Percentiles rank a stretch among this genome's conserved stretches.
Conservation (phyloP, 108 stramenopile species). For the Nitzschia sp. region DNA sequence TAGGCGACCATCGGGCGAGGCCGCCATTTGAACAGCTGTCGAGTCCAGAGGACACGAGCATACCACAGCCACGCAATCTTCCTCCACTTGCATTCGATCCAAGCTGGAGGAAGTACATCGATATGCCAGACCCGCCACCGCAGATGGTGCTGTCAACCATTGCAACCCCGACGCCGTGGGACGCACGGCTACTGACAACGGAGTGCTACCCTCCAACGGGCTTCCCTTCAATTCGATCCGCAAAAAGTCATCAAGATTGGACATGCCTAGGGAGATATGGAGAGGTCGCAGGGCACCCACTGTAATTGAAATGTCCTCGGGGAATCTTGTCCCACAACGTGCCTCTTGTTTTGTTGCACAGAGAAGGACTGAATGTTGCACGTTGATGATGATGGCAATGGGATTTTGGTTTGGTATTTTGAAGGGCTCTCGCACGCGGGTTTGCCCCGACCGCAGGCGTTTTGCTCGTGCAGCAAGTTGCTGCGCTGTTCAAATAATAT, state of each 20-base stretch:
- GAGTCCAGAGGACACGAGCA: conserved; percentile 8
- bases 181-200: conserved; percentile 10
- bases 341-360: neutral
- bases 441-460: too few species aligned
- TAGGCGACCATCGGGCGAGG: conserved; percentile 49
- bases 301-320: too few species aligned
- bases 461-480: too few species aligned
- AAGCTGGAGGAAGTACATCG: conserved; percentile 17
- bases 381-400: too few species aligned
- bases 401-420: too few species aligned
- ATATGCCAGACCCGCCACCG: conserved; percentile 29
- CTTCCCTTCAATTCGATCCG: conserved; percentile 11
- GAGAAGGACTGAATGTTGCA: neutral
- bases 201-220: conserved; percentile 14
- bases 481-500: too few species aligned
- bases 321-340: too few species aligned
- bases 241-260: conserved; percentile 25
- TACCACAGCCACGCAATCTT: conserved; percentile 3
- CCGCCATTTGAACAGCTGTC: conserved; percentile 30
- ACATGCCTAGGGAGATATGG: too few species aligned
- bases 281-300: too few species aligned
- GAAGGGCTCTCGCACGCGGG: too few species aligned
- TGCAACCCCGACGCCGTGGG: conserved; percentile 42
- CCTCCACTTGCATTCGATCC: conserved; percentile 21
- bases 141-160: conserved; percentile 33